Base-by-base conservation (phyloP, 768 basidiomycete species). In the Leucocoprinus birnbaumii region DNA sequence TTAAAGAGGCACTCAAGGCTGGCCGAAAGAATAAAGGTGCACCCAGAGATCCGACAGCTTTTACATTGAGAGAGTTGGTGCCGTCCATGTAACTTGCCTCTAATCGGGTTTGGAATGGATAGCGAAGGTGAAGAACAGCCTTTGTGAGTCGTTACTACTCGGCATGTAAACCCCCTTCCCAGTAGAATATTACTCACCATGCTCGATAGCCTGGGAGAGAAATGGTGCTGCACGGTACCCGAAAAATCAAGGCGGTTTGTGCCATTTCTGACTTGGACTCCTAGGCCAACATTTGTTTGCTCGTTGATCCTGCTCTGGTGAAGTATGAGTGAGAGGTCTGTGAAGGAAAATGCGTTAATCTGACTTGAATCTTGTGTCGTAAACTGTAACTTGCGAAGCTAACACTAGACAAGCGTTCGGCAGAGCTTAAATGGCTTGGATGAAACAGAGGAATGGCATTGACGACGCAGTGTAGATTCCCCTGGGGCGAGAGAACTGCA, bases 171-270 rank as follows among this genome's bases (percentile, higher is more conserved):
- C n/a, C n/a, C n/a, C n/a, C 31, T 10, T 27, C 24, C 5, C 45
- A 45, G 21, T 9, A 53, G 41, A 58, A 59, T 48, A 57, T 49
- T 57, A 59, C 68, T 48, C 65, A 78, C 83, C 67, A 77, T 71
- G n/a, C 77, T 70, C 42, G 67, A 66, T 55, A 84, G 62, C 48
- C 82, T 80, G 13, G 89, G 87, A 25, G 89, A 89, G 63, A 83
- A 84, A 62, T 91, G 88, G 67, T 93, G 87, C 54, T 79, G 81
- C 46, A 94, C 68, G 2, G 90, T 90, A 35, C 88, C 89, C 22
- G 82, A 64, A 37, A 94, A 65, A 54, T 77, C 79, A 21, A 53
- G 57, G 14, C 75, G 75, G 9, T 68, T 61, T 16, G 19, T 34
- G 19, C 61, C 65, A 42, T 59, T 60, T 10, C 49, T 57, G 48